Conservation (phyloP, 2,329 filamentous ascomycete species). For the Arachnopeziza araneosa region DNA sequence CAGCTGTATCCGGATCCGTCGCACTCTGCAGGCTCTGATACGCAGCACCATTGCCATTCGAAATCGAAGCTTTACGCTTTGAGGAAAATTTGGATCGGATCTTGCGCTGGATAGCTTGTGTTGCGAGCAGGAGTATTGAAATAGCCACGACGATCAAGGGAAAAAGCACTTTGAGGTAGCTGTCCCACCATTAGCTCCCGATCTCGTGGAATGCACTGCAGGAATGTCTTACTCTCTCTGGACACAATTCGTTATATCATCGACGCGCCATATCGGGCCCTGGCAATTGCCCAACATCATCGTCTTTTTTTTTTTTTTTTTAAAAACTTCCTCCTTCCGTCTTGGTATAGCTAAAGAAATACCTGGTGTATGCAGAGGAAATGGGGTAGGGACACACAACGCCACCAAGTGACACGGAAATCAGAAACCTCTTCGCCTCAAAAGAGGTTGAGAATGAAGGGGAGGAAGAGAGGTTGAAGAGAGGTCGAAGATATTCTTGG, state of each 20-base stretch:
- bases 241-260: conserved; percentile 61
- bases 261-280: conserved; percentile 47
- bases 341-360: neutral
- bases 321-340: neutral
- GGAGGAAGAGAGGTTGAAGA: neutral
- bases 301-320: neutral
- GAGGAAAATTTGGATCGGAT: conserved; percentile 43
- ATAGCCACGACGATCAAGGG: conserved; percentile 65
- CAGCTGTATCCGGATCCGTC: conserved; percentile 11
- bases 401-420: neutral
- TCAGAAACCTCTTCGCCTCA: neutral
- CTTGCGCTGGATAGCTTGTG: conserved; percentile 50
- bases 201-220: neutral
- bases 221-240: conserved; percentile 55
- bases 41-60: conserved; percentile 27
- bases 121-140: conserved; percentile 62
- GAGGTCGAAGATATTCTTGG: neutral
- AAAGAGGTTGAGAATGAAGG: neutral
- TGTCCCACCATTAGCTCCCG: conserved; percentile 34
- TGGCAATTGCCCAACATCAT: conserved; percentile 27
- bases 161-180: conserved; percentile 74
- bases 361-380: neutral
- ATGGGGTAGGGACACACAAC: neutral
- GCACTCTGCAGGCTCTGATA: conserved; percentile 29
- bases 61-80: conserved; percentile 50